Evolutionary conservation across 1,139 yeast species (phyloP).

Genomic region (Suhomyces bribrorum): DNA sequence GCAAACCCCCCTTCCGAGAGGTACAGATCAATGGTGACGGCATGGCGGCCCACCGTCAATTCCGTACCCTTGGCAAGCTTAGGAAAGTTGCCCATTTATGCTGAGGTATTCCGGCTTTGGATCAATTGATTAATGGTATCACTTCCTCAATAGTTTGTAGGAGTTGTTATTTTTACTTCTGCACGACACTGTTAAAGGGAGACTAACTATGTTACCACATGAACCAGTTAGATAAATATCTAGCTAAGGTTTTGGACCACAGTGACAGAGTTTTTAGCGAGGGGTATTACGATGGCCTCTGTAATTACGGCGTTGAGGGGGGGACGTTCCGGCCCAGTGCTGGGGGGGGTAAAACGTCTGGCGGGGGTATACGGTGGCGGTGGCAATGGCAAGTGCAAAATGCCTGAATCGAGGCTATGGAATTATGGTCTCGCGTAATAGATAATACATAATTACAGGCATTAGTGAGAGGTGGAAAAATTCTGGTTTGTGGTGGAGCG

Average conservation of each 20-base stretch:
- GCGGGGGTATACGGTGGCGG: neutral
- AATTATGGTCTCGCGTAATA: neutral
- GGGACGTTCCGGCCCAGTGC: no score
- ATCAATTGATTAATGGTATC: neutral
- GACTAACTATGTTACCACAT: neutral
- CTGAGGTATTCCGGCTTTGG: neutral
- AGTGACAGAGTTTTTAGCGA: no score
- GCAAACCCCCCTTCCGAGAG: slow-evolving; percentile 55
- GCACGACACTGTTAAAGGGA: slow-evolving; percentile 1
- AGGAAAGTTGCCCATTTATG: slow-evolving; percentile 25
- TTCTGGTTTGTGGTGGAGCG: neutral
- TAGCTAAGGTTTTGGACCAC: no score
- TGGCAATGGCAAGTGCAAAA: neutral
- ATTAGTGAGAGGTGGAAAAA: neutral
- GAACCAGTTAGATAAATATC: neutral
- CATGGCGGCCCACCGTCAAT: slow-evolving; percentile 47
- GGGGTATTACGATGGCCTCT: no score
- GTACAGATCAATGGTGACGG: slow-evolving; percentile 37
- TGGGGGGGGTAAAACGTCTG: neutral
- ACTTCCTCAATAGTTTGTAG: neutral
- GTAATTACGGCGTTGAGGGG: no score
- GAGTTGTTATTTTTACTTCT: neutral
- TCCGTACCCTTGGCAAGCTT: slow-evolving; percentile 44
- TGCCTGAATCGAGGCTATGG: neutral
- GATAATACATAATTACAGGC: neutral